A percentile compares a stretch with the other conserved stretches of the same genome.
These are phyloP conservation scores for Fusarium buharicum DNA, from an alignment of 2,329 filamentous ascomycete genomes.

Conservation along the genomic window DNA sequence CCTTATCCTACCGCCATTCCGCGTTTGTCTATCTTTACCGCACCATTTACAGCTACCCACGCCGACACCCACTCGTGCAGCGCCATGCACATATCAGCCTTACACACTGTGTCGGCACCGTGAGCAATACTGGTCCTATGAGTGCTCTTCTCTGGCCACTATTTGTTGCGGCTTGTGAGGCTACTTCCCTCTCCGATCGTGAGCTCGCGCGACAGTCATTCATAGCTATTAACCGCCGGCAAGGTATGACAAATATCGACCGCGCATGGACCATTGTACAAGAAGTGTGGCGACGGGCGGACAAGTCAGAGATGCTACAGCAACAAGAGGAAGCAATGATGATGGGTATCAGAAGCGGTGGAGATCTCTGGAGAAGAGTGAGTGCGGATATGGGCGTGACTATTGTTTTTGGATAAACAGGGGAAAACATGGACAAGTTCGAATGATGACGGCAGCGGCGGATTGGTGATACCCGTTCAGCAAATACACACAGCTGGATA, in stretches of 20 bases:
- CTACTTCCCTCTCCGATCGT: slow-evolving; percentile 60
- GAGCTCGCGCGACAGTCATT: slow-evolving; percentile 63
- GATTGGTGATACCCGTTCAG: slow-evolving; percentile 42
- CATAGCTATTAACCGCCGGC: slow-evolving; percentile 62
- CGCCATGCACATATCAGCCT: slow-evolving; percentile 62
- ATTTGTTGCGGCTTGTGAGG: slow-evolving; percentile 72
- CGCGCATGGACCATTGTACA: slow-evolving; percentile 69
- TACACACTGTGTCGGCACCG: slow-evolving; percentile 65
- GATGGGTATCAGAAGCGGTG: slow-evolving; percentile 37
- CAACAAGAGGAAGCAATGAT: slow-evolving; percentile 39
- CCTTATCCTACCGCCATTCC: slow-evolving; percentile 69
- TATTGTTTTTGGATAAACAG: slow-evolving; percentile 64
- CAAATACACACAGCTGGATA: slow-evolving; percentile 31
- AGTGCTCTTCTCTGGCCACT: slow-evolving; percentile 72
- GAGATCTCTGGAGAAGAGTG: slow-evolving; percentile 66
- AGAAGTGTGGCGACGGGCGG: slow-evolving; percentile 69
- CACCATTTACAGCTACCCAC: slow-evolving; percentile 60
- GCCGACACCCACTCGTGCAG: slow-evolving; percentile 63
- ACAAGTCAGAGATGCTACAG: slow-evolving; percentile 49
- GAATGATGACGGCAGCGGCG: slow-evolving; percentile 21
- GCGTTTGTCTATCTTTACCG: slow-evolving; percentile 68
- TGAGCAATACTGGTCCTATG: slow-evolving; percentile 68
- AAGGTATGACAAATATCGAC: slow-evolving; percentile 73
- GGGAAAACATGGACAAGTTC: slow-evolving; percentile 6
- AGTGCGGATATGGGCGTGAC: slow-evolving; percentile 67